phyloP scores from a whole-genome alignment of 2,329 filamentous ascomycete species.

The Ophiocordyceps camponoti-leonardi region DNA sequence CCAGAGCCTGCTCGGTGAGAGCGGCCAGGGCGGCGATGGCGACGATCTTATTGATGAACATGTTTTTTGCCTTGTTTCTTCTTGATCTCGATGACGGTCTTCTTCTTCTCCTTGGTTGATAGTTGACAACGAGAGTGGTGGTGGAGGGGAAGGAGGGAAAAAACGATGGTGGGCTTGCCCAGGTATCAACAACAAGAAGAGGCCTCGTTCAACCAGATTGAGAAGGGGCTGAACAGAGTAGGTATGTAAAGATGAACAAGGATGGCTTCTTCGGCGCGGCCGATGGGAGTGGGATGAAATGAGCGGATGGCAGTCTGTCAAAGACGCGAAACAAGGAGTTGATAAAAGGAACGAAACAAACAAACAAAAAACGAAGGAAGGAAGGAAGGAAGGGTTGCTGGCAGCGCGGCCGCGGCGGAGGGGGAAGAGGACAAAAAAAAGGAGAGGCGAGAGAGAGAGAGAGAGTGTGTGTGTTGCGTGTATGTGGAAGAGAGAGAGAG shows the following conservation, averaged over 20 bases:
- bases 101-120: neutral
- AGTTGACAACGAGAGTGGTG: no score
- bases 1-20: slow-evolving; percentile 25
- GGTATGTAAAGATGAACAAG: neutral
- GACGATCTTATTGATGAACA: slow-evolving; percentile 26
- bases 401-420: no score
- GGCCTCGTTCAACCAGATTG: neutral
- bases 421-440: no score
- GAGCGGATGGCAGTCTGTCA: slow-evolving; percentile 25
- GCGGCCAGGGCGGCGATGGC: slow-evolving; percentile 23
- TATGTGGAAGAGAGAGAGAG: no score
- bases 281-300: slow-evolving; percentile 14
- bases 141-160: neutral
- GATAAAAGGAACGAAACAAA: no score
- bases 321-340: slow-evolving; percentile 21
- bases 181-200: neutral
- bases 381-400: no score
- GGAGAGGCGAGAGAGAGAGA: no score
- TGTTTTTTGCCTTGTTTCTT: slow-evolving; percentile 10
- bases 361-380: no score
- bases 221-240: neutral
- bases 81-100: no score
- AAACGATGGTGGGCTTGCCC: neutral
- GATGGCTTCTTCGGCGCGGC: slow-evolving; percentile 14
- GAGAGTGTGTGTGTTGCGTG: no score